Evolutionary conservation across 2,329 filamentous ascomycete genomes (phyloP), one percentile per base, ranked within the genome.

Genomic region (Fusarium verrucosum): DNA sequence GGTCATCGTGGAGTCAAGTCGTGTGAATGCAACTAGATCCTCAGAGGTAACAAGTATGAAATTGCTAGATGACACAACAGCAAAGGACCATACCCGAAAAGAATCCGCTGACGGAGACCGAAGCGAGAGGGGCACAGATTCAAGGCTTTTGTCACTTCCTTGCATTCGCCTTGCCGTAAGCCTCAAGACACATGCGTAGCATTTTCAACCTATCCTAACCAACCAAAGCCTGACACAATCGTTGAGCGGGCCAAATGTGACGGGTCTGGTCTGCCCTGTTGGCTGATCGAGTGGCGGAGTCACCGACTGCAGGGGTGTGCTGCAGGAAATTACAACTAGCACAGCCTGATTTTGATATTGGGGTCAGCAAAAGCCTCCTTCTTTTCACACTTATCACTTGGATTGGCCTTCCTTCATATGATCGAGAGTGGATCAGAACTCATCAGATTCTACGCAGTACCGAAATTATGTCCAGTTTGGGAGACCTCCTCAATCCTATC

Each of bases 301-400:
- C 28, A 41, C 28, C n/a, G 16, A 38, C 10, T 28, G 2, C 14
- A 33, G 32, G 53, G 53, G 16, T 58, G n/a, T 37, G 6, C 26
- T 37, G 36, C 37, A 43, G 17, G 16, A 16, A 4, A 14, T 23
- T 10, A 4, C 7, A 22, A 16, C 53, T 43, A 16, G 13, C 52
- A 23, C 43, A 58, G 55, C 53, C 53, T 58, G 32, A 23, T 58
- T 58, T 42, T 22, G 23, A 20, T 19, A 7, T 10, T 26, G 10
- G 22, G 20, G 33, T 40, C 26, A 55, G 14, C 26, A 38, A 35
- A 10, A 17, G 13, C 19, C 43, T 28, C 17, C 6, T 26, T n/a
- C 7, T 10, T 28, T 7, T 32, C 7, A 7, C 16, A 9, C 2
- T n/a, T 6, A 9, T 16, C 14, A n/a, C 16, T 32, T 32, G 30